These are phyloP conservation scores for Blastocystis sp. DNA, from an alignment of 352 stramenopile species.

Conservation along the genomic window DNA sequence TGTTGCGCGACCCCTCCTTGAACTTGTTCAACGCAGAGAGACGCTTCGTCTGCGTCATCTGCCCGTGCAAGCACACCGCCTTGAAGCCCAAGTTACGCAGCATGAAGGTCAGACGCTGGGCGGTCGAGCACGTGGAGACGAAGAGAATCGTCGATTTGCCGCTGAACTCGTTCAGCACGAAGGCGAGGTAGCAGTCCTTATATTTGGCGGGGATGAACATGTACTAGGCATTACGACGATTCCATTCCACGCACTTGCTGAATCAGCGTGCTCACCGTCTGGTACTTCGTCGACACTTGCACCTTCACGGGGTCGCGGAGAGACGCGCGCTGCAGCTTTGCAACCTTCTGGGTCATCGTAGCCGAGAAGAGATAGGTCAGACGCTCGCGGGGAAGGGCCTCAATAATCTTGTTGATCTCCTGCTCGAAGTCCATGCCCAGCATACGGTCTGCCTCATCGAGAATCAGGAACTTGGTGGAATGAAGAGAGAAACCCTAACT, in stretches of 20 bases:
- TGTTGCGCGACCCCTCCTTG: slow-evolving; percentile 87
- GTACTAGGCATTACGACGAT: slow-evolving; percentile 81
- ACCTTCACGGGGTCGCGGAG: slow-evolving; percentile 94
- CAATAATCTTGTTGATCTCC: slow-evolving; percentile 97
- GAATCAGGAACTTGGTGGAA: slow-evolving; percentile 87
- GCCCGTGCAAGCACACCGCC: slow-evolving; percentile 94
- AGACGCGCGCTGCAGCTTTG: slow-evolving; percentile 94
- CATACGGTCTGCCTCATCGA: slow-evolving; percentile 93
- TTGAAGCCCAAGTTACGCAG: slow-evolving; percentile 96
- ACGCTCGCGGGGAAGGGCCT: slow-evolving; percentile 79
- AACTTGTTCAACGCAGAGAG: slow-evolving; percentile 96
- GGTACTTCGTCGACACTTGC: slow-evolving; percentile 93
- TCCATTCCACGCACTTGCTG: slow-evolving; percentile 79
- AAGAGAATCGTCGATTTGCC: slow-evolving; percentile 97
- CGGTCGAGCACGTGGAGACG: slow-evolving; percentile 94
- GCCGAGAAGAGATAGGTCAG: slow-evolving; percentile 97
- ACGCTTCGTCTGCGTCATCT: slow-evolving; percentile 96
- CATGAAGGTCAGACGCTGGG: slow-evolving; percentile 92
- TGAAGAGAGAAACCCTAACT: slow-evolving; percentile 85
- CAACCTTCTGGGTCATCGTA: slow-evolving; percentile 98
- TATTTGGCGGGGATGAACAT: slow-evolving; percentile 98
- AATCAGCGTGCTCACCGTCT: slow-evolving; percentile 94
- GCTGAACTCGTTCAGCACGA: slow-evolving; percentile 95
- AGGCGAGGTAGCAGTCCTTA: slow-evolving; percentile 98
- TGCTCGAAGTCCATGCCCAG: slow-evolving; percentile 96